Evolutionary conservation across 2,329 filamentous ascomycete genomes (phyloP).

Genomic region (Lachnellula subtilissima): DNA sequence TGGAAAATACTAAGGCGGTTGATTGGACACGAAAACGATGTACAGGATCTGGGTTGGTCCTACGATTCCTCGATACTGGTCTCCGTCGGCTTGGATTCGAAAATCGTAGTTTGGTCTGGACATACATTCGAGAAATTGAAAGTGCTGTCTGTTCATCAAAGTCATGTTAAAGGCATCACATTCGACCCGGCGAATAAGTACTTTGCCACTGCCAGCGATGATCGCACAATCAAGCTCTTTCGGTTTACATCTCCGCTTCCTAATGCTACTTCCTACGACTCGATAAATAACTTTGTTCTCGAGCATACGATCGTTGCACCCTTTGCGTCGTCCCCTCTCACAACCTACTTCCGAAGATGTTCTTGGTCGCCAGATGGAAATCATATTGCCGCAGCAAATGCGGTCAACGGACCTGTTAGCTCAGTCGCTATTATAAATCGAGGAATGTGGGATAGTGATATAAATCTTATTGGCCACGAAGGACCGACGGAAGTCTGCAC

Average conservation of each 20-base stretch:
- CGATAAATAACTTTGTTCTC: conserved; percentile 92
- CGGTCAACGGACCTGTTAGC: conserved; percentile 94
- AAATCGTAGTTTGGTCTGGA: conserved; percentile 97
- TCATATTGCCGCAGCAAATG: conserved; percentile 94
- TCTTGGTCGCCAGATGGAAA: conserved; percentile 98
- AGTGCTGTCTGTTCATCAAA: conserved; percentile 86
- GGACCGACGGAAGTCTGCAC: conserved; percentile 95
- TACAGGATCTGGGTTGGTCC: conserved; percentile 97
- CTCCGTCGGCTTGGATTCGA: conserved; percentile 93
- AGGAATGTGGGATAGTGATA: conserved; percentile 89
- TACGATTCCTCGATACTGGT: conserved; percentile 92
- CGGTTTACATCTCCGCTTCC: conserved; percentile 86
- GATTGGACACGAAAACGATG: conserved; percentile 96
- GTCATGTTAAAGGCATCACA: conserved; percentile 97
- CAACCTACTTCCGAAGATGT: conserved; percentile 92
- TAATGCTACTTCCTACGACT: conserved; percentile 90
- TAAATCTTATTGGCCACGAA: conserved; percentile 96
- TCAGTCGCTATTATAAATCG: conserved; percentile 95
- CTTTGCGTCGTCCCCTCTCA: conserved; percentile 87
- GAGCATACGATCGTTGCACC: conserved; percentile 87
- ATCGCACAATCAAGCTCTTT: conserved; percentile 94
- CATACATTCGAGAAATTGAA: conserved; percentile 98
- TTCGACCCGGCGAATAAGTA: conserved; percentile 99
- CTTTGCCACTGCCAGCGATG: conserved; percentile 96
- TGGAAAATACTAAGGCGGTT: conserved; percentile 94